A percentile compares a stretch with the other conserved stretches of the same genome.
Conservation (phyloP, 495 filamentous ascomycete species). For the Evernia prunastri region DNA sequence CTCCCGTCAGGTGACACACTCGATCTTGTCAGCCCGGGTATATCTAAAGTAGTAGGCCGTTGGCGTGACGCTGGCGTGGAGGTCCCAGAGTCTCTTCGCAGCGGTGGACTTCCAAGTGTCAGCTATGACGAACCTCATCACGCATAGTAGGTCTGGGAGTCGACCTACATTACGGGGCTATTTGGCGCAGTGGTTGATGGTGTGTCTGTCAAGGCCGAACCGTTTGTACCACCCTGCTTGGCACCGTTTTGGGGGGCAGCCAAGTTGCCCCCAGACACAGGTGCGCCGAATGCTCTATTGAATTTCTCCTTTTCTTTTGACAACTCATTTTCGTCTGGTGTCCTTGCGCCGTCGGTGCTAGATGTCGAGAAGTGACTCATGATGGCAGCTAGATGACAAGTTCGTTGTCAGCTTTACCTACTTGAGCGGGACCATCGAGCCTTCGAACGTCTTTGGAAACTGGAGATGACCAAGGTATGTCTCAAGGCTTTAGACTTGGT, state of each 20-base stretch:
- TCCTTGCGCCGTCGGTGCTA: constrained; percentile 23
- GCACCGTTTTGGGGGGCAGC: constrained; percentile 3
- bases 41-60: constrained; percentile 78
- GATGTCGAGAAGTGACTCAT: constrained; percentile 40
- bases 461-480: not conserved
- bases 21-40: constrained; percentile 84
- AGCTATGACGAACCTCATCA: constrained; percentile 17
- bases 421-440: not conserved
- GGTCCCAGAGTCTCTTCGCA: constrained; percentile 54
- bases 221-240: constrained; percentile 37
- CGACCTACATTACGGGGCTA: constrained; percentile 63
- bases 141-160: not conserved
- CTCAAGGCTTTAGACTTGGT: not conserved
- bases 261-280: constrained; percentile 14
- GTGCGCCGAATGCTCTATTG: not conserved
- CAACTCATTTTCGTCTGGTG: constrained; percentile 14
- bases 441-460: not conserved
- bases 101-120: constrained; percentile 39
- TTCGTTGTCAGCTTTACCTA: not conserved
- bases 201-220: constrained; percentile 58
- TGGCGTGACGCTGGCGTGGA: constrained; percentile 54
- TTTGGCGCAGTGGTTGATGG: constrained; percentile 61
- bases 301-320: constrained; percentile 12
- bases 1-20: constrained; percentile 89
- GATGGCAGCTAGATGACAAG: constrained; percentile 39